Conservation (phyloP, 2,329 filamentous ascomycete genomes). For the Sporothrix dimorphospora region DNA sequence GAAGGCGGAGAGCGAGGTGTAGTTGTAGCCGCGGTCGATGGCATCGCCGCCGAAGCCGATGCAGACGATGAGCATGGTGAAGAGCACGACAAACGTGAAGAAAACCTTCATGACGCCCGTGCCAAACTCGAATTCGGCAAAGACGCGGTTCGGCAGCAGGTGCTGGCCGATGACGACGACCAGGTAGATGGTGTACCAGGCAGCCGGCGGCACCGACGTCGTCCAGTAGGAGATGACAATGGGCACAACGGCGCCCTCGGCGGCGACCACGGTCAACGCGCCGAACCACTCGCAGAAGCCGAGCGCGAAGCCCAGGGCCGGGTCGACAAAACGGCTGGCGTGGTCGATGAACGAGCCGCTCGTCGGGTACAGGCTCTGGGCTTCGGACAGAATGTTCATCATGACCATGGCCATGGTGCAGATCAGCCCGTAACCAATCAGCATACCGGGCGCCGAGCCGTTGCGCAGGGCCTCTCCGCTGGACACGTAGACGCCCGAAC, state of each 20-base stretch:
- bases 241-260: conserved; percentile 31
- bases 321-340: conserved; percentile 58
- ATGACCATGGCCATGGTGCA: conserved; percentile 31
- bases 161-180: conserved; percentile 41
- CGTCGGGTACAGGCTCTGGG: conserved; percentile 48
- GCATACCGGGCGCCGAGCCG: conserved; percentile 58
- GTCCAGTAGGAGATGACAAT: conserved; percentile 48
- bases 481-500: conserved; percentile 30
- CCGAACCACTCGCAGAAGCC: conserved; percentile 57
- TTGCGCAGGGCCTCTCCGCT: conserved; percentile 52
- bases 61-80: conserved; percentile 32
- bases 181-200: conserved; percentile 45
- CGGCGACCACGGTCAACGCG: conserved; percentile 36
- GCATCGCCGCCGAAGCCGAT: conserved; percentile 31
- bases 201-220: conserved; percentile 48
- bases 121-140: conserved; percentile 45
- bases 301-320: conserved; percentile 59
- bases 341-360: conserved; percentile 59
- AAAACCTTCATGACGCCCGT: conserved; percentile 36
- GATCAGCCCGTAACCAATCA: conserved; percentile 31
- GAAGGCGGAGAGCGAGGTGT: conserved; percentile 42
- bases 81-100: conserved; percentile 31
- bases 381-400: conserved; percentile 31
- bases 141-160: conserved; percentile 51
- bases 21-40: conserved; percentile 32